These are phyloP conservation scores for Eutypella sp. DNA, from an alignment of 2,329 filamentous ascomycete species.

Conservation along the genomic window DNA sequence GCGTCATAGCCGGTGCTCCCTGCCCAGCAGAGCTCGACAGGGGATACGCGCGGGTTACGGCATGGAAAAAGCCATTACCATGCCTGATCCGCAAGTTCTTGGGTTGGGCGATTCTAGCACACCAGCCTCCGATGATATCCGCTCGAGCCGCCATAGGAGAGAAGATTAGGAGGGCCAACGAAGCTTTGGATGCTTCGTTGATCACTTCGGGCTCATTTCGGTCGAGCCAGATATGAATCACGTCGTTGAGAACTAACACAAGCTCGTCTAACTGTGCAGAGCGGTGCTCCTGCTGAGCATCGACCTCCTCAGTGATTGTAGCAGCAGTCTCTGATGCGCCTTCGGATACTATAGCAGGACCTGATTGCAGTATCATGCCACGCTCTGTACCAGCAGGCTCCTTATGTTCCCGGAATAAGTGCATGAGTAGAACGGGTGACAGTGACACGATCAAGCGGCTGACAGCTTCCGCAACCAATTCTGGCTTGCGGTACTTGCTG, in stretches of 20 bases:
- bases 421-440: constrained; percentile 42
- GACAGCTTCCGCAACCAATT: constrained; percentile 59
- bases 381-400: constrained; percentile 4
- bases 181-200: constrained; percentile 45
- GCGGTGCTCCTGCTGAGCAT: constrained; percentile 7
- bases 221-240: constrained; percentile 42
- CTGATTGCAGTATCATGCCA: constrained; percentile 22
- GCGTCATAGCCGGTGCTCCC: constrained; percentile 15
- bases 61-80: constrained; percentile 48
- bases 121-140: constrained; percentile 42
- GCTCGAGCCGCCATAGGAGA: constrained; percentile 31
- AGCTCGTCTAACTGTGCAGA: constrained; percentile 14
- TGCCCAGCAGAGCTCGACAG: constrained; percentile 23
- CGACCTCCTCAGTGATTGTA: constrained; percentile 10
- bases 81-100: constrained; percentile 31
- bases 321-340: constrained; percentile 1
- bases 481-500: constrained; percentile 52
- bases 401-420: constrained; percentile 16
- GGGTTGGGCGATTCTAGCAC: constrained; percentile 32
- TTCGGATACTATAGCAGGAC: constrained; percentile 17
- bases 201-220: constrained; percentile 47
- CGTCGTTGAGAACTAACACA: constrained; percentile 22
- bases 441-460: constrained; percentile 53
- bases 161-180: constrained; percentile 45
- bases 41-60: constrained; percentile 46